phyloP scores from a whole-genome alignment of 306 rosid genomes.

The Comarum palustre region DNA sequence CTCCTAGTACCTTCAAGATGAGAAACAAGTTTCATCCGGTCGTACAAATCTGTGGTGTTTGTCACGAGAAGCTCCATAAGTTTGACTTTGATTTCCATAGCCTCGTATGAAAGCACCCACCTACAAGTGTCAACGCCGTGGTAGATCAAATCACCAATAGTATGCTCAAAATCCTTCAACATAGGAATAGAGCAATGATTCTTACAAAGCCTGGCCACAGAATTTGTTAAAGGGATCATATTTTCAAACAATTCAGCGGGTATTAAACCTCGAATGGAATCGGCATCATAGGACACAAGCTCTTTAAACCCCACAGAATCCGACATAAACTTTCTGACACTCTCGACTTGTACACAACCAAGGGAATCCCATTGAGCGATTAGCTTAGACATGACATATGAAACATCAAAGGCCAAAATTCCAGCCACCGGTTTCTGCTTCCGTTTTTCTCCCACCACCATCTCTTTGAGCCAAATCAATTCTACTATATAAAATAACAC shows the following conservation, averaged over 20 bases:
- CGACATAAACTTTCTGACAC: constrained; percentile 64
- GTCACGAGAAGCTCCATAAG: constrained; percentile 73
- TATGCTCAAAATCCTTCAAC: constrained; percentile 39
- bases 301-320: constrained; percentile 67
- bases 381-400: constrained; percentile 84
- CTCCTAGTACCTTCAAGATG: constrained; percentile 73
- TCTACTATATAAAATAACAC: too few species aligned
- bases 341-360: constrained; percentile 50
- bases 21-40: constrained; percentile 73
- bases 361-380: constrained; percentile 71
- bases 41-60: constrained; percentile 63
- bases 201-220: too few species aligned
- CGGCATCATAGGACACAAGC: neutral
- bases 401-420: constrained; percentile 87
- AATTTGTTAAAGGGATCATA: neutral
- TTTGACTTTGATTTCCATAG: constrained; percentile 76
- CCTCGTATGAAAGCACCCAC: constrained; percentile 58
- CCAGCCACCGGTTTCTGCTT: constrained; percentile 60
- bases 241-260: neutral
- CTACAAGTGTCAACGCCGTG: constrained; percentile 54
- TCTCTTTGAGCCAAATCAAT: neutral
- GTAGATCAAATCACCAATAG: constrained; percentile 45
- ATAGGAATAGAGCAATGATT: neutral
- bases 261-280: neutral
- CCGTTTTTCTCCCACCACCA: neutral